Evolutionary conservation across 2,329 filamentous ascomycete genomes (phyloP).

Genomic region (Colletotrichum orchidophilum): DNA sequence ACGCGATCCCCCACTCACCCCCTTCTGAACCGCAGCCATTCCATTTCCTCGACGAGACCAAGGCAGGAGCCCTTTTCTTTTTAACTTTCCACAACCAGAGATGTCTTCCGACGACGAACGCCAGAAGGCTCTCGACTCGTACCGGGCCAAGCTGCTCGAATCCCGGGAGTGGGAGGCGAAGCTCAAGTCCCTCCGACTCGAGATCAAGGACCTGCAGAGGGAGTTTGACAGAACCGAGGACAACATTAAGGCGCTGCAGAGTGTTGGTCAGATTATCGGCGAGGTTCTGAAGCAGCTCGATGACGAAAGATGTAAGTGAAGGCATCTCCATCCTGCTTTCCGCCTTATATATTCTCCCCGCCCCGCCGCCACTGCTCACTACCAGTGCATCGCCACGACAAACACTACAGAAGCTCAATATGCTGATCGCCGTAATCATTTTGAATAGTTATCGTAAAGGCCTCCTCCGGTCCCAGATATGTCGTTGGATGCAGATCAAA

Average conservation of each 20-base stretch:
- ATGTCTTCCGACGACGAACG: constrained; percentile 68
- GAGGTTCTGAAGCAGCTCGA: constrained; percentile 99
- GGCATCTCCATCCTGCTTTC: constrained; percentile 1
- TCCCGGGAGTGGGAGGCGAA: constrained; percentile 99
- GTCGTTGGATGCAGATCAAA: constrained; percentile 98
- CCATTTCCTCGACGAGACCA: not conserved
- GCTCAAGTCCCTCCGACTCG: constrained; percentile 90
- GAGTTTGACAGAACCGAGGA: constrained; percentile 98
- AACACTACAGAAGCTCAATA: not conserved
- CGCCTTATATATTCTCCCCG: not conserved
- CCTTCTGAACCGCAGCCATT: not conserved
- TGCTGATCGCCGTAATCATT: not conserved
- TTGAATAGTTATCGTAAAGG: constrained; percentile 90
- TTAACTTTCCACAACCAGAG: constrained; percentile 26
- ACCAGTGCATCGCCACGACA: not conserved
- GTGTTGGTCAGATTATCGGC: constrained; percentile 98
- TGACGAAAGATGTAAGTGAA: constrained; percentile 90
- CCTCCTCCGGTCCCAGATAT: constrained; percentile 95
- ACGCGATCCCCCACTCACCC: not conserved
- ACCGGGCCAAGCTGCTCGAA: constrained; percentile 86
- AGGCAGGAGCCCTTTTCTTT: not conserved
- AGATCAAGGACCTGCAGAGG: constrained; percentile 94
- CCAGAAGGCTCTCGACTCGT: constrained; percentile 77
- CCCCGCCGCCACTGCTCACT: not conserved
- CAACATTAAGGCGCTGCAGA: constrained; percentile 99